Base-by-base conservation (phyloP, 768 basidiomycete genomes). In the Botryobasidium botryosum region DNA sequence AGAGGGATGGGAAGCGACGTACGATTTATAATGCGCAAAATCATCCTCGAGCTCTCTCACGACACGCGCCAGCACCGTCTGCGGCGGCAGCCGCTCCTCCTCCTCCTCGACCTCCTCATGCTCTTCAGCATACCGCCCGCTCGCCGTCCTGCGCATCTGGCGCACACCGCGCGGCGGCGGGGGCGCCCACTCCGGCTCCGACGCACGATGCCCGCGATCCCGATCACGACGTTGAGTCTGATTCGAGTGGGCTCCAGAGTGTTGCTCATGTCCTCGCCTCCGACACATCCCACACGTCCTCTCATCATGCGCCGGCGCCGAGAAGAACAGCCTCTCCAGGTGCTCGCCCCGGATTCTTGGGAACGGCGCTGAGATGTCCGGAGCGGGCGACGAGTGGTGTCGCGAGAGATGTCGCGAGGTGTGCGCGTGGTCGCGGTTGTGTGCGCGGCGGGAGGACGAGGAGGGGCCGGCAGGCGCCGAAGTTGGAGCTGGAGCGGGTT, bases 21-120 rank as follows among this genome's bases (percentile, higher is more conserved):
- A 96, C 94, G 80, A 77, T 62, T 87, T 94, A 60, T 91, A 92
- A 62, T 88, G 86, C 28, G 74, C 74, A 56, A 96, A 97, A 57
- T 99, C 92, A 49, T 88, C 88, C 57, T 97, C 92, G 6, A 99
- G 66, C 60, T 92, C 87, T 48, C 79, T 59, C 25, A 96, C 64
- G 8, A 94, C 86, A 3, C 82, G 68, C 24, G 76, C 70, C 3
- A 94, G 70, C 10, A 92, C 74, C 1, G 88, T 90, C 60, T 96
- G 91, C 20, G 87, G 82, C 2, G 87, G 90, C 5, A 84, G 53
- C 40, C 66, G 67, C 13, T 57, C 53, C 5, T 71, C 71, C 12
- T 57, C 58, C 20, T 64, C 69, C 43, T 68, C 68, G 5, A 13
- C 40, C 42, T 45, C 27, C 15, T 37, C 31, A n/a, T 47, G 20